Percentiles rank a stretch among this genome's conserved stretches.
These are phyloP conservation scores for Aspergillus nanangensis DNA, from an alignment of 495 filamentous ascomycete genomes.

Conservation along the genomic window DNA sequence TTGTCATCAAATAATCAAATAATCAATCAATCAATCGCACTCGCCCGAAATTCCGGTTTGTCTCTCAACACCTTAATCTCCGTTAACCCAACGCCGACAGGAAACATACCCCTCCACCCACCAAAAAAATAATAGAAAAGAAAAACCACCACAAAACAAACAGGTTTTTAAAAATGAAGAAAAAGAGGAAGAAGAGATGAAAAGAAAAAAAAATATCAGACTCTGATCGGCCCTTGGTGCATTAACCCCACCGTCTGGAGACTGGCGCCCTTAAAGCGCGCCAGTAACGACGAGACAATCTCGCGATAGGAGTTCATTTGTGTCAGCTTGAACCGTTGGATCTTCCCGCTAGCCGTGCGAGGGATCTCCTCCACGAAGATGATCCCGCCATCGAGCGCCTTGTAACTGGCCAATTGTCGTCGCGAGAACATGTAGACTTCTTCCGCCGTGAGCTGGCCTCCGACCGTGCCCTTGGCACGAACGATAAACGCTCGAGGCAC, in stretches of 20 bases:
- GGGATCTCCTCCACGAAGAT: conserved; percentile 71
- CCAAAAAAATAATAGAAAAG: not conserved
- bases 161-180: not conserved
- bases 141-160: not conserved
- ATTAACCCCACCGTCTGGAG: conserved; percentile 20
- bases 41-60: too few relatives aligned
- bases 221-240: conserved; percentile 14
- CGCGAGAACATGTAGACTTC: conserved; percentile 61
- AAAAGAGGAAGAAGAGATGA: not conserved
- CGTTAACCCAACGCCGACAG: too few relatives aligned
- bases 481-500: conserved; percentile 73
- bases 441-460: conserved; percentile 40
- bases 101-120: too few relatives aligned
- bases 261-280: conserved; percentile 23
- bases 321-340: conserved; percentile 50
- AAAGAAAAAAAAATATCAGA: conserved; percentile 1
- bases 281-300: conserved; percentile 39
- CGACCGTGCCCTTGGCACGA: conserved; percentile 24
- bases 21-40: not conserved
- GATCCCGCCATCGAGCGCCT: conserved; percentile 67
- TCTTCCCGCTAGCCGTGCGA: conserved; percentile 76
- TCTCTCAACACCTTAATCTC: too few relatives aligned
- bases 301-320: conserved; percentile 44
- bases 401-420: conserved; percentile 58
- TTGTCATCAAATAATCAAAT: too few relatives aligned